These are phyloP conservation scores for Cyberlindnera euphorbiiphila DNA, from an alignment of 805 yeast genomes.

Conservation along the genomic window DNA sequence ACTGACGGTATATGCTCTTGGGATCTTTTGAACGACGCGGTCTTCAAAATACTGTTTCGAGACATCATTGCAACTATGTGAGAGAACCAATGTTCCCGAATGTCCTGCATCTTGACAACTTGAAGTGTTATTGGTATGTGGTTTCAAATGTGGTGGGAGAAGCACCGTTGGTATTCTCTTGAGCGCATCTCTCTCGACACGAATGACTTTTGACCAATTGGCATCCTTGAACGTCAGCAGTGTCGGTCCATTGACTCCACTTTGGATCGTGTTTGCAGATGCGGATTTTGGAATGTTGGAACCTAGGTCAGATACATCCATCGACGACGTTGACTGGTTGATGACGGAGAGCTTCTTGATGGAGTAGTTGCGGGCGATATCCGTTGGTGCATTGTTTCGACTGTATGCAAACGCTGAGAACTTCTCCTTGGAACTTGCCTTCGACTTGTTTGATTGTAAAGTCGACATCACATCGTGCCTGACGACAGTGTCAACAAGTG, in stretches of 20 bases:
- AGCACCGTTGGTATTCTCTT: constrained; percentile 26
- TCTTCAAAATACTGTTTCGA: constrained; percentile 11
- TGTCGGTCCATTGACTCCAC: constrained; percentile 13
- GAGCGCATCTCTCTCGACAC: constrained; percentile 26
- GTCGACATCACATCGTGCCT: constrained; percentile 5
- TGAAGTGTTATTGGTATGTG: constrained; percentile 13
- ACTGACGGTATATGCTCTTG: constrained; percentile 19
- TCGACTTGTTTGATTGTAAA: constrained; percentile 5
- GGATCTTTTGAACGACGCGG: constrained; percentile 21
- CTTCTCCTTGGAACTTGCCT: not conserved
- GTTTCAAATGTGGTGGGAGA: constrained; percentile 27
- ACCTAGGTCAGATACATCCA: constrained; percentile 6
- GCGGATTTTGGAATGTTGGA: constrained; percentile 1
- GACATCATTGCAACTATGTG: constrained; percentile 12
- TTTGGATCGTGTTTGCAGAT: constrained; percentile 4
- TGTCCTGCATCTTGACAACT: constrained; percentile 1
- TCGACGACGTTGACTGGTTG: constrained; percentile 22
- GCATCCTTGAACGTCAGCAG: constrained; percentile 8
- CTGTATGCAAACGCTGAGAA: constrained; percentile 1
- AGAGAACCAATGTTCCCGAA: not conserved
- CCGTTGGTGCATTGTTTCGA: constrained; percentile 1
- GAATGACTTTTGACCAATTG: constrained; percentile 11
- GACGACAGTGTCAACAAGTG: constrained; percentile 23
- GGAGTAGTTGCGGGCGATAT: constrained; percentile 13
- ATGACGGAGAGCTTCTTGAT: constrained; percentile 24